phyloP scores from a whole-genome alignment of 164 flowering plant genomes.

The Tetrastigma voinierianum region DNA sequence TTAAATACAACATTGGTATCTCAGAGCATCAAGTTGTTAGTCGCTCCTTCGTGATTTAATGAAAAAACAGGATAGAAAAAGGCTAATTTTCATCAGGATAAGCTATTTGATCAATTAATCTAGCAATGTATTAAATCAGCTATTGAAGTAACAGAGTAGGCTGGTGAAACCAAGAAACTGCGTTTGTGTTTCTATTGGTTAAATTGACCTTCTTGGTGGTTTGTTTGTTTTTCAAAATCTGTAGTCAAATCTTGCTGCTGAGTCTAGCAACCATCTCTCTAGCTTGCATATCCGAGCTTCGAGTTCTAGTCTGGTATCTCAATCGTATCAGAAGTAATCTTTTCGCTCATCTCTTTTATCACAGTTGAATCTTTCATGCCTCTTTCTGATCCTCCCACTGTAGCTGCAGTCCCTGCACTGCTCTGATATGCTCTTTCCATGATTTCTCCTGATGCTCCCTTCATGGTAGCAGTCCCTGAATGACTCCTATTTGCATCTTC shows the following conservation, averaged over 20 bases:
- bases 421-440: neutral
- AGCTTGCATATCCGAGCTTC: conserved; percentile 11
- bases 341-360: neutral
- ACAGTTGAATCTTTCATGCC: neutral
- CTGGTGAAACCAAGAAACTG: too few relatives aligned
- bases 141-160: too few relatives aligned
- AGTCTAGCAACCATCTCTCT: conserved; percentile 2
- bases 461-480: neutral
- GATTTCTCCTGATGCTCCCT: neutral
- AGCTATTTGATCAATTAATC: too few relatives aligned
- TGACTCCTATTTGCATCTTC: neutral
- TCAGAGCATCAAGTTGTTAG: too few relatives aligned
- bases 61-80: too few relatives aligned
- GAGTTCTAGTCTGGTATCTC: neutral
- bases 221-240: conserved; percentile 28
- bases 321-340: neutral
- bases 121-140: too few relatives aligned
- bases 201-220: too few relatives aligned
- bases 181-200: too few relatives aligned
- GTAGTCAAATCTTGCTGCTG: neutral
- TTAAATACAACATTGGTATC: too few relatives aligned
- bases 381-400: neutral
- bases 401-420: neutral
- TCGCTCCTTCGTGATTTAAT: too few relatives aligned
- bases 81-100: too few relatives aligned